Percentiles rank a stretch among this genome's conserved stretches.
Evolutionary conservation across 2,329 filamentous ascomycete genomes (phyloP).

Genomic region (Colletotrichum chlorophyti): DNA sequence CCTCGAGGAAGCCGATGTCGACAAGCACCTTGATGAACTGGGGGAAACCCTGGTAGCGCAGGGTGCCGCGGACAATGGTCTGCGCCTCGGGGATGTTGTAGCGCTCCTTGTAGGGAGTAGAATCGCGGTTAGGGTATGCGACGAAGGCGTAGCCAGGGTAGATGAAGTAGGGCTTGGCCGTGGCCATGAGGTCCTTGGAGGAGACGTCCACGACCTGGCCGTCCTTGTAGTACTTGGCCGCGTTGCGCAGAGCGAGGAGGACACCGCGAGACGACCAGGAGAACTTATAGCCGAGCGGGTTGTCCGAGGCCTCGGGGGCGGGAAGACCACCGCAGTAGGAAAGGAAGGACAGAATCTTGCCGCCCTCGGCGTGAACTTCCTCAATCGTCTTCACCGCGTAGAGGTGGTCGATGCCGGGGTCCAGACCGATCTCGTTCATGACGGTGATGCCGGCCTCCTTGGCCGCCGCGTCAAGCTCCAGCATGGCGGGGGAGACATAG

Average conservation of each 20-base stretch:
- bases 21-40: constrained; percentile 88
- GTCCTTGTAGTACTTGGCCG: constrained; percentile 82
- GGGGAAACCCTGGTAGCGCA: constrained; percentile 89
- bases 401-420: constrained; percentile 67
- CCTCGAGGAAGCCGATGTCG: constrained; percentile 86
- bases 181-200: constrained; percentile 77
- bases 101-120: constrained; percentile 83
- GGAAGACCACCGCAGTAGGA: constrained; percentile 86
- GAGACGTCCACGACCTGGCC: constrained; percentile 75
- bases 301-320: constrained; percentile 77
- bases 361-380: constrained; percentile 84
- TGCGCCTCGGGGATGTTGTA: constrained; percentile 93
- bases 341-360: constrained; percentile 83
- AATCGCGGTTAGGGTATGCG: constrained; percentile 93
- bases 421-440: constrained; percentile 92
- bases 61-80: constrained; percentile 75
- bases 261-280: constrained; percentile 83
- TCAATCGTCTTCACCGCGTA: constrained; percentile 88
- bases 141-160: constrained; percentile 90
- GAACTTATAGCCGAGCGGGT: constrained; percentile 95
- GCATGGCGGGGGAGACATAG: constrained; percentile 92
- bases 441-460: constrained; percentile 95
- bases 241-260: constrained; percentile 83
- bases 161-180: constrained; percentile 89
- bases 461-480: constrained; percentile 80